Evolutionary conservation across 371 early-diverging fungal genomes (phyloP).

Genomic region (Actinomortierella ambigua): DNA sequence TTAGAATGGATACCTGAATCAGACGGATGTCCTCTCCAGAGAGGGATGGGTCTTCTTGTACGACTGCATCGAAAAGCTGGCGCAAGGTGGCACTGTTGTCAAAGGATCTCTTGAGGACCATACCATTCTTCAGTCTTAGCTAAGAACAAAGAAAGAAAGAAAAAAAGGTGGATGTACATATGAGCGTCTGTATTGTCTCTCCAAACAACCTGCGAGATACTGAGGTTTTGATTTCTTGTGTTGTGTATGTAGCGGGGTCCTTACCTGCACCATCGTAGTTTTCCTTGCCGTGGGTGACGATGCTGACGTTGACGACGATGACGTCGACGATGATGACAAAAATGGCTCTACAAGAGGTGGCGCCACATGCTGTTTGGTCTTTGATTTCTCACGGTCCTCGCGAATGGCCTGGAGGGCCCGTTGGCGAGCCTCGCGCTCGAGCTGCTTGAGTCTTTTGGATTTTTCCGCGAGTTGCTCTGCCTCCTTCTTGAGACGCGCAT

Average conservation of each 20-base stretch:
- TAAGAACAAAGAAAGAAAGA: background rate
- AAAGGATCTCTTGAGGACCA: slow-evolving; percentile 22
- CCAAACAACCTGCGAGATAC: background rate
- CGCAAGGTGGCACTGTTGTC: slow-evolving; percentile 14
- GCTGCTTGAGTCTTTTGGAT: slow-evolving; percentile 19
- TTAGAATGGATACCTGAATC: slow-evolving; percentile 24
- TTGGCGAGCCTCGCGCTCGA: slow-evolving; percentile 26
- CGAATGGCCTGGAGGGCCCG: slow-evolving; percentile 28
- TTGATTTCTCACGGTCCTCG: slow-evolving; percentile 34
- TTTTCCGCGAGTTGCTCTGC: slow-evolving; percentile 25
- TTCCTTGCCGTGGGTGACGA: background rate
- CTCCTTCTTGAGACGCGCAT: slow-evolving; percentile 18
- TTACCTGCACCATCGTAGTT: slow-evolving; percentile 1
- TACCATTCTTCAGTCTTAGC: slow-evolving; percentile 37
- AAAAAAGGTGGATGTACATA: background rate
- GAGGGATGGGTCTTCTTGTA: slow-evolving; percentile 28
- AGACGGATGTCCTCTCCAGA: slow-evolving; percentile 34
- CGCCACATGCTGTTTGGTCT: slow-evolving; percentile 6
- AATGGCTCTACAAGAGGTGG: background rate
- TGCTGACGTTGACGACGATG: background rate
- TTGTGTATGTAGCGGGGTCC: background rate
- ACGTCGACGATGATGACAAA: background rate
- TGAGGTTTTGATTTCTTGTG: background rate
- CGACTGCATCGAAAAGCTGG: slow-evolving; percentile 27
- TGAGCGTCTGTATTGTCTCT: too few relatives aligned